These are phyloP conservation scores for Platanthera guangdongensis DNA, from an alignment of 106 monocot genomes.

Conservation along the genomic window DNA sequence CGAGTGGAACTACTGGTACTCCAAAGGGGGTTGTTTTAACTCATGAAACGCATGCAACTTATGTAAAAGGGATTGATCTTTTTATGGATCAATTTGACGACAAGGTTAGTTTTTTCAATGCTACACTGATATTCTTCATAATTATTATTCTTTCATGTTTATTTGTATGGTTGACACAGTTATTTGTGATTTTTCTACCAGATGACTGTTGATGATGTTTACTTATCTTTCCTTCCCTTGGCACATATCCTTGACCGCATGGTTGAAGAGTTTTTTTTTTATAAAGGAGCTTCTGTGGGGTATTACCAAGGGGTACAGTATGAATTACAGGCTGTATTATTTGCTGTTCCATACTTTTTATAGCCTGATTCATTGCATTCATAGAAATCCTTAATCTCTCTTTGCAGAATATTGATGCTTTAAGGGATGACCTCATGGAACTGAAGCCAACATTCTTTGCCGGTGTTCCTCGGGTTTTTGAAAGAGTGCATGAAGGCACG, in stretches of 20 bases:
- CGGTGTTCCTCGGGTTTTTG: slow-evolving; percentile 93
- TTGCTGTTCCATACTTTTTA: neutral
- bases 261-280: slow-evolving; percentile 90
- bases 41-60: slow-evolving; percentile 63
- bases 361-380: neutral
- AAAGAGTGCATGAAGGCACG: slow-evolving; percentile 79
- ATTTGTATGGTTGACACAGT: neutral
- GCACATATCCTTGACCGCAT: slow-evolving; percentile 92
- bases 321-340: neutral
- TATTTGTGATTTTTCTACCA: slow-evolving; percentile 15
- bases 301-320: slow-evolving; percentile 82
- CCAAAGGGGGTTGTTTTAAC: slow-evolving; percentile 84
- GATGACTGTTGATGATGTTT: slow-evolving; percentile 87
- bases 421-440: slow-evolving; percentile 88
- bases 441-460: slow-evolving; percentile 80
- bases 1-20: slow-evolving; percentile 87
- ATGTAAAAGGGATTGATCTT: slow-evolving; percentile 52
- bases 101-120: slow-evolving; percentile 35
- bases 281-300: slow-evolving; percentile 88
- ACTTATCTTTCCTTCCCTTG: slow-evolving; percentile 86
- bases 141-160: slow-evolving; percentile 1
- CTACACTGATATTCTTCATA: neutral
- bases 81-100: slow-evolving; percentile 82
- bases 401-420: slow-evolving; percentile 60
- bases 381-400: neutral